Evolutionary conservation across 306 rosid species (phyloP), one percentile per base, ranked within the genome.

Genomic region (Trifolium subterraneum): DNA sequence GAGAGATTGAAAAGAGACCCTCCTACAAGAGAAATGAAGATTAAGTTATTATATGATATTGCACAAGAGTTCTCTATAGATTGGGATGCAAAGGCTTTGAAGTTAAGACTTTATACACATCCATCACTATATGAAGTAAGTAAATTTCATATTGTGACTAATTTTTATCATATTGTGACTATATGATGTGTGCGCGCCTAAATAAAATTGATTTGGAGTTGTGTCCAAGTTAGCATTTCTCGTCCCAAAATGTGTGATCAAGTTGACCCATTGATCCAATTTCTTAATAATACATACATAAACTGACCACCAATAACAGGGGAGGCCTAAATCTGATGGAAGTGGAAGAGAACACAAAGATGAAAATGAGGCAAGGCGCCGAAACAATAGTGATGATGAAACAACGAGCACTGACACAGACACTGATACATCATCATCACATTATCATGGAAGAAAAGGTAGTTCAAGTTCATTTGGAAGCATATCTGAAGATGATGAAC

Each of bases 1-100:
- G 89, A 81, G 64, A 90, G 80, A 81, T 71, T 84, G 75, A 86
- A 64, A 79, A 3, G 67, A 70, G 75, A 47, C 29, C 67, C 83
- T 18, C 83, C 83, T 16, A 44, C 93, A 1, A 87, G 77, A 65
- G 96, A 90, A 75, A 81, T 64, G 86, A 92, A 86, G 89, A 81
- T 90, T 69, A 87, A 69, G 72, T 47, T 88, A 12, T 61, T 92
- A 82, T 71, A 90, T 47, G 90, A 92, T 38, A 80, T 94, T 68
- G 92, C 96, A 10, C 78, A 74, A 50, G 98, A 92, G 31, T 79
- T 77, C 31, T 86, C 89, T 61, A 77, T 94, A 45, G 77, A 79
- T 20, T 94, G 97, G 99, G 80, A 90, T 72, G 81, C 85, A 52
- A 86, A 79, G 73, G 82, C 87, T 77, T 48, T 90, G 74, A 91